Evolutionary conservation across 768 basidiomycete genomes (phyloP), one percentile per base, ranked within the genome.

Genomic region (Rhodotorula babjevae): DNA sequence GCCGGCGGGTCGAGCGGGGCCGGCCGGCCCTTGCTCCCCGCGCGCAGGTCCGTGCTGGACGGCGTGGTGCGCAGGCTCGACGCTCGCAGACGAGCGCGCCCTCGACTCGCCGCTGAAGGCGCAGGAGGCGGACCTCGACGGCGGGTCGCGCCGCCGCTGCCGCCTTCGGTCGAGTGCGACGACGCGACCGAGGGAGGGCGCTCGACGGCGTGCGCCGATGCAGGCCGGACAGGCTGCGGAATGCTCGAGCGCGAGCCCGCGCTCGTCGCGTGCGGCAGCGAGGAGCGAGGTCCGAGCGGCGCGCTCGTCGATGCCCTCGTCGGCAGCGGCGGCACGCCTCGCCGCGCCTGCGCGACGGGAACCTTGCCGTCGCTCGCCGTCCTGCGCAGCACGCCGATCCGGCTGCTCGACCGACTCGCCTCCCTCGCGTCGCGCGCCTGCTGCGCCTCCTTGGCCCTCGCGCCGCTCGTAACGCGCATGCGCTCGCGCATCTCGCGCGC

Each of bases 391-490:
- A 40, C 5, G 12, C 46, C 42, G 9, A 31, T 29, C 52, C 52
- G 16, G 29, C 33, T 42, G 40, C 3, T 27, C 12, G 50, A 57
- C 16, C 65, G 49, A 0, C 47, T 1, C n/a, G 55, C 58, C 31
- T n/a, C 21, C 5, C 63, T 23, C 25, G 62, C 62, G 23, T 57
- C 62, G 12, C 23, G 27, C n/a, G 33, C 66, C 4, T 19, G 42
- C 57, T 57, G 46, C 12, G 71, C 71, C 44, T 72, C 71, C 9
- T 31, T 29, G 55, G 71, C 71, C 16, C 71, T 25, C 15, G 49
- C 61, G 12, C 66, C 58, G 19, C 57, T 61, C 31, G 69, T 67
- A 18, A 71, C 72, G 14, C 74, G 50, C 71, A 72, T 70, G 29
- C 74, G 65, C 53, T 67, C 60, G 14, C 71, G 42, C 71, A 72